Conservation (phyloP, 345 rosid genomes). For the Cardamine chenopodiifolia region DNA sequence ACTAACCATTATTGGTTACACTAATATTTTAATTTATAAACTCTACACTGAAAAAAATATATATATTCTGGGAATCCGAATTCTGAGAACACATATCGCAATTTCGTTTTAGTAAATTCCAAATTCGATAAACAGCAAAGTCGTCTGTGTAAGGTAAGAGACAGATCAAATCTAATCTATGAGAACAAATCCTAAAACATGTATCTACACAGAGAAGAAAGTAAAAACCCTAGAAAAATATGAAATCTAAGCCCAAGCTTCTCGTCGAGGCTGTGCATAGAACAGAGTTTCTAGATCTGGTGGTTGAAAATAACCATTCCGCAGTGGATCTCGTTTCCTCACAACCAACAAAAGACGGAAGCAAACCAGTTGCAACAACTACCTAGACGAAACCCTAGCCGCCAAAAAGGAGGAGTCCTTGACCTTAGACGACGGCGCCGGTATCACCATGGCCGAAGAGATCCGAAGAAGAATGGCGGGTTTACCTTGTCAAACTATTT, state of each 20-base stretch:
- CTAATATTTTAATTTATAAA: too few relatives aligned
- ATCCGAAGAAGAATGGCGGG: too few relatives aligned
- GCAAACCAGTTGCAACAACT: too few relatives aligned
- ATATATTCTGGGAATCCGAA: too few relatives aligned
- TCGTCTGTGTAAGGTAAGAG: not conserved
- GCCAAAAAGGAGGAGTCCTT: too few relatives aligned
- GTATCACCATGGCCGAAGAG: too few relatives aligned
- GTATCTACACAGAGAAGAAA: slow-evolving; percentile 34
- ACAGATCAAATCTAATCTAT: not conserved
- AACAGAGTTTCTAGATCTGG: slow-evolving; percentile 72
- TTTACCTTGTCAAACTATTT: slow-evolving; percentile 77
- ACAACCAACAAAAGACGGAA: too few relatives aligned
- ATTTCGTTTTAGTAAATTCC: not conserved
- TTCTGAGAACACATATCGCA: slow-evolving; percentile 7
- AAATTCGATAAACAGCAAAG: slow-evolving; percentile 5
- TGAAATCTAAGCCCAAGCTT: slow-evolving; percentile 49
- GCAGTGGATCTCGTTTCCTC: slow-evolving; percentile 56
- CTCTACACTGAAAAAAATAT: too few relatives aligned
- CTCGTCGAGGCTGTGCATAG: slow-evolving; percentile 42
- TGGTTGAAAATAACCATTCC: slow-evolving; percentile 67
- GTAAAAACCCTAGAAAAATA: not conserved
- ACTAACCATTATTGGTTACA: too few relatives aligned
- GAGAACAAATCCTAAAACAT: slow-evolving; percentile 30
- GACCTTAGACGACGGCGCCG: too few relatives aligned
- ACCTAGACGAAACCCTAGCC: too few relatives aligned